phyloP scores from a whole-genome alignment of 106 monocot genomes.

The Dendrobium catenatum region DNA sequence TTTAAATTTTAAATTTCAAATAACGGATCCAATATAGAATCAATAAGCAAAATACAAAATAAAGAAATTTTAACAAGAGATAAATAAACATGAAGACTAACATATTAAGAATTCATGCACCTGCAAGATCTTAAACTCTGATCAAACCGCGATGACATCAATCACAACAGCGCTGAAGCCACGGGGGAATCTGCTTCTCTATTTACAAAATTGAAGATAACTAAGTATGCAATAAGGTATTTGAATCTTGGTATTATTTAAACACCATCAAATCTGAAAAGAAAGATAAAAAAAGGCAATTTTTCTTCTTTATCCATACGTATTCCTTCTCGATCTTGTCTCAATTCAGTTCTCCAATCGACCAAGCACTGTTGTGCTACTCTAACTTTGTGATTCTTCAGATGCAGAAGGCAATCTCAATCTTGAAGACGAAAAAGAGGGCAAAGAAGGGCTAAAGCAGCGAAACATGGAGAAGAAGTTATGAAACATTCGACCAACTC shows the following conservation, averaged over 20 bases:
- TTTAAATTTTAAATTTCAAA: neutral
- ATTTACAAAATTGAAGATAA: neutral
- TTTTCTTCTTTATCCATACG: neutral
- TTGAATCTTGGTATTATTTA: neutral
- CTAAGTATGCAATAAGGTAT: neutral
- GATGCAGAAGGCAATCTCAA: neutral
- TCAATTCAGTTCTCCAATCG: slow-evolving; percentile 8
- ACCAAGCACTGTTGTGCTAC: neutral
- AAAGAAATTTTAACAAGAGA: neutral
- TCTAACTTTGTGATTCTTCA: slow-evolving; percentile 11
- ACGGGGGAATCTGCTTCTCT: neutral
- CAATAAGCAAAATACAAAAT: neutral
- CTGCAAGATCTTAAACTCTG: neutral
- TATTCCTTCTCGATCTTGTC: neutral
- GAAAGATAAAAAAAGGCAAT: neutral
- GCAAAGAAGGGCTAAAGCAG: slow-evolving; percentile 1
- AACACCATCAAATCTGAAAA: neutral
- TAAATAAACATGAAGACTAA: neutral
- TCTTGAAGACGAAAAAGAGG: slow-evolving; percentile 7
- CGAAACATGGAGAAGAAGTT: slow-evolving; percentile 24
- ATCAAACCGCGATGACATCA: neutral
- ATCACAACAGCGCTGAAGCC: neutral
- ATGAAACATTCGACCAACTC: slow-evolving; percentile 21
- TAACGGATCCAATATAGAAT: neutral
- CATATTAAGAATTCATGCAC: neutral